phyloP scores from a whole-genome alignment of 2,329 filamentous ascomycete genomes.

The Claviceps sp. region DNA sequence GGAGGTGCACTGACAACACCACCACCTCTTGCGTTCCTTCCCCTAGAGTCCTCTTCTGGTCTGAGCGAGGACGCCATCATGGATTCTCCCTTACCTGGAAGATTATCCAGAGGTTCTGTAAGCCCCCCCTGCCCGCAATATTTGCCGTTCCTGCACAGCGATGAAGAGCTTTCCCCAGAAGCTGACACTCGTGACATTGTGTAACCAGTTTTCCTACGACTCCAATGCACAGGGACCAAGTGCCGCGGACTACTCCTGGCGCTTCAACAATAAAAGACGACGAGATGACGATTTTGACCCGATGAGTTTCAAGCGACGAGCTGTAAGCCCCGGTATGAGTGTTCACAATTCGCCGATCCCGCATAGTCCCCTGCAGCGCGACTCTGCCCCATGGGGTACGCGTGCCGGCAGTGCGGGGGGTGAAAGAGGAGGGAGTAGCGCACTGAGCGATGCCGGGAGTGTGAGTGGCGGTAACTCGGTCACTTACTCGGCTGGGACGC shows the following conservation, averaged over 20 bases:
- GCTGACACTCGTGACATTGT: background rate
- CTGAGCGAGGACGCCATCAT: conserved; percentile 59
- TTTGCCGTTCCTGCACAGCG: background rate
- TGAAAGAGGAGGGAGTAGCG: conserved; percentile 36
- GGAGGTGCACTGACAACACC: conserved; percentile 43
- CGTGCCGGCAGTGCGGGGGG: conserved; percentile 49
- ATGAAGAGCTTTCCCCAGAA: background rate
- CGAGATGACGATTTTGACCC: conserved; percentile 87
- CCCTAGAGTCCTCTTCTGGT: conserved; percentile 43
- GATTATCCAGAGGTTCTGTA: conserved; percentile 21
- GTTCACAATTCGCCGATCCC: conserved; percentile 80
- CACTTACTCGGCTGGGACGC: conserved; percentile 18
- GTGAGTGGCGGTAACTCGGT: conserved; percentile 16
- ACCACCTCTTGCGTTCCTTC: conserved; percentile 49
- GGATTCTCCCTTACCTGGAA: conserved; percentile 47
- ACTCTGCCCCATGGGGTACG: conserved; percentile 58
- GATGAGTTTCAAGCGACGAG: conserved; percentile 75
- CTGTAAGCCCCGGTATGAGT: conserved; percentile 84
- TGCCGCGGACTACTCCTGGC: conserved; percentile 61
- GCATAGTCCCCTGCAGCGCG: conserved; percentile 68
- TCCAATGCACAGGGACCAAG: conserved; percentile 38
- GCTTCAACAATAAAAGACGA: conserved; percentile 69
- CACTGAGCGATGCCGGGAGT: conserved; percentile 37
- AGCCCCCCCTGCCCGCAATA: background rate
- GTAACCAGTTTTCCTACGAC: conserved; percentile 13